phyloP scores from a whole-genome alignment of 441 rosid species.

The Bocquillonia castaneifolia region DNA sequence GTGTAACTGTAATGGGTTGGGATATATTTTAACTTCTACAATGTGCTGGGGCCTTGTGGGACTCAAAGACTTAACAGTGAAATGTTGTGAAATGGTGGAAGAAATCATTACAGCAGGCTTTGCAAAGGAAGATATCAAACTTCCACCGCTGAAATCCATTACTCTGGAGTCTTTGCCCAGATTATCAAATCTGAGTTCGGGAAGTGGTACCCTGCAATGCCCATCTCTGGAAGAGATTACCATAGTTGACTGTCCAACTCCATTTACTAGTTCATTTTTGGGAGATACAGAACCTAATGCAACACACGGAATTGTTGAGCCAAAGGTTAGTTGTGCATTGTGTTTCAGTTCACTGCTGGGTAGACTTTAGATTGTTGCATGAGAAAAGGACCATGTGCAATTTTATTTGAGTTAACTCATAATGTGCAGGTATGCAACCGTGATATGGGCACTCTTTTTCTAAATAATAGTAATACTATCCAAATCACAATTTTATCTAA shows the following conservation, averaged over 20 bases:
- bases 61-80: slow-evolving; percentile 11
- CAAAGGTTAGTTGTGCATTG: not conserved
- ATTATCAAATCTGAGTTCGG: slow-evolving; percentile 10
- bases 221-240: slow-evolving; percentile 2
- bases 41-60: slow-evolving; percentile 8
- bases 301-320: not conserved
- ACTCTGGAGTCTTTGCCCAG: slow-evolving; percentile 11
- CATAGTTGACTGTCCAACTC: not conserved
- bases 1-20: slow-evolving; percentile 22
- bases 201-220: slow-evolving; percentile 1
- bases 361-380: too few relatives aligned
- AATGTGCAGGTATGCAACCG: too few relatives aligned
- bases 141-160: not conserved
- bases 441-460: too few relatives aligned
- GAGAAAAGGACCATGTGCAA: too few relatives aligned
- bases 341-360: not conserved
- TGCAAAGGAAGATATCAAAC: not conserved
- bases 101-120: slow-evolving; percentile 12
- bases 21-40: slow-evolving; percentile 12
- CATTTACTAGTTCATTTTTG: not conserved
- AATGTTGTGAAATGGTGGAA: slow-evolving; percentile 14
- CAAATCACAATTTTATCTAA: too few relatives aligned
- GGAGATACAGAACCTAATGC: not conserved
- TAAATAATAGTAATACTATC: too few relatives aligned
- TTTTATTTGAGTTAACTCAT: too few relatives aligned